Conservation (phyloP, 2,329 filamentous ascomycete genomes). For the Zasmidium citrigriseum region DNA sequence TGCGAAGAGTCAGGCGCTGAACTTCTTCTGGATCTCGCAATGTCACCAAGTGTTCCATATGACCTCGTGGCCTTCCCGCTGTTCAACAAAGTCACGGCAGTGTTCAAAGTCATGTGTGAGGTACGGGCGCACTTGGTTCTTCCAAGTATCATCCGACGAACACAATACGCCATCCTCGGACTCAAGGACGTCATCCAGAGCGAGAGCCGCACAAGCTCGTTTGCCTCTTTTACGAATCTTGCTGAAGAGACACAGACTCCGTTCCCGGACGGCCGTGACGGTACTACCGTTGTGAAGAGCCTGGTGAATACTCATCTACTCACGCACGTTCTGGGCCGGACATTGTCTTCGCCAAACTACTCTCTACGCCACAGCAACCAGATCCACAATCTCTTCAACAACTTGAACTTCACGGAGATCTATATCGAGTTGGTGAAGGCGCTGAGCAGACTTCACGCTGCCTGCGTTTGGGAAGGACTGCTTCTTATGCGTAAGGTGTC, state of each 20-base stretch:
- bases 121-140: slow-evolving; percentile 77
- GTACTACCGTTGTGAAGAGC: slow-evolving; percentile 77
- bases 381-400: slow-evolving; percentile 68
- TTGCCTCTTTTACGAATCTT: slow-evolving; percentile 21
- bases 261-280: slow-evolving; percentile 47
- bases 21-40: slow-evolving; percentile 78
- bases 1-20: slow-evolving; percentile 80
- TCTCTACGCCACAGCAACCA: slow-evolving; percentile 46
- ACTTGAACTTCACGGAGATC: slow-evolving; percentile 81
- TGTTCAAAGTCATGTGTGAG: slow-evolving; percentile 78
- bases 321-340: slow-evolving; percentile 65
- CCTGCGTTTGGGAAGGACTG: slow-evolving; percentile 83
- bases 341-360: slow-evolving; percentile 30
- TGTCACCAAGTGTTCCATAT: slow-evolving; percentile 76
- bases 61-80: slow-evolving; percentile 68
- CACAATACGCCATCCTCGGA: slow-evolving; percentile 67
- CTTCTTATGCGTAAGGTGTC: slow-evolving; percentile 73
- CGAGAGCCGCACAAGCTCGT: slow-evolving; percentile 20
- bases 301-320: slow-evolving; percentile 76
- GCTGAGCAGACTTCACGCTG: slow-evolving; percentile 75
- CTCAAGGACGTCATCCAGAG: slow-evolving; percentile 64
- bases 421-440: slow-evolving; percentile 73
- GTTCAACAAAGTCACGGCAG: slow-evolving; percentile 69
- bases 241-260: slow-evolving; percentile 17
- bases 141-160: slow-evolving; percentile 75